These are phyloP conservation scores for Hymenochaete sp. DNA, from an alignment of 1,284 basidiomycete species.

Conservation along the genomic window DNA sequence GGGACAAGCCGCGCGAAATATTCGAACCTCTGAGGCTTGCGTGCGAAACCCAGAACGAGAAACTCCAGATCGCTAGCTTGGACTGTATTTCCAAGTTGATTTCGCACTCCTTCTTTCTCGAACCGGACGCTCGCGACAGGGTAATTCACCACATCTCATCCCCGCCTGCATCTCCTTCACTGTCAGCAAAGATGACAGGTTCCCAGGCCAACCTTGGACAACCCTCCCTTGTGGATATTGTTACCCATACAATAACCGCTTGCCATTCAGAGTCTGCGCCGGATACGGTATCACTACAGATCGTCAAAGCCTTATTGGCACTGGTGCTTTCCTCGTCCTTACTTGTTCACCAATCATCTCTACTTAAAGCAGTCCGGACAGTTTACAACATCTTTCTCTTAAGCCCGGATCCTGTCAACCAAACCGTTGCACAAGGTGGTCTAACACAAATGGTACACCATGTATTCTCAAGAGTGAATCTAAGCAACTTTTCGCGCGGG, in stretches of 20 bases:
- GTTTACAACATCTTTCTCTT: slow-evolving; percentile 96
- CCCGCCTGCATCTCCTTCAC: slow-evolving; percentile 62
- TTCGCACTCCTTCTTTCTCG: slow-evolving; percentile 90
- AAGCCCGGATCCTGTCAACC: slow-evolving; percentile 83
- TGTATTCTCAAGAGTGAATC: slow-evolving; percentile 74
- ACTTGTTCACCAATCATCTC: slow-evolving; percentile 86
- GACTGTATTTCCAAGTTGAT: slow-evolving; percentile 96
- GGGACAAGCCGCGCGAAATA: slow-evolving; percentile 72
- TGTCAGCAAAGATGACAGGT: slow-evolving; percentile 35
- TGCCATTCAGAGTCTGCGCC: slow-evolving; percentile 85
- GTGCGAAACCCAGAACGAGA: slow-evolving; percentile 87
- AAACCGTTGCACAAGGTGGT: slow-evolving; percentile 93
- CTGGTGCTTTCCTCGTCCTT: slow-evolving; percentile 80
- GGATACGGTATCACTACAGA: slow-evolving; percentile 86
- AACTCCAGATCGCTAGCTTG: slow-evolving; percentile 88
- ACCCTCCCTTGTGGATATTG: slow-evolving; percentile 78
- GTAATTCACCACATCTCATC: slow-evolving; percentile 37
- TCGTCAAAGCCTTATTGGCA: slow-evolving; percentile 88
- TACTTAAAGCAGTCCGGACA: slow-evolving; percentile 90
- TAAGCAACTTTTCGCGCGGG: slow-evolving; percentile 22
- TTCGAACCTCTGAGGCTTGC: slow-evolving; percentile 90
- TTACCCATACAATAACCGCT: slow-evolving; percentile 88
- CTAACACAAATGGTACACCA: slow-evolving; percentile 96
- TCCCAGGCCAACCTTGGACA: slow-evolving; percentile 46
- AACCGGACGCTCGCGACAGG: slow-evolving; percentile 42